These are phyloP conservation scores for Tolypocladium sp. DNA, from an alignment of 2,329 filamentous ascomycete genomes.

Conservation along the genomic window DNA sequence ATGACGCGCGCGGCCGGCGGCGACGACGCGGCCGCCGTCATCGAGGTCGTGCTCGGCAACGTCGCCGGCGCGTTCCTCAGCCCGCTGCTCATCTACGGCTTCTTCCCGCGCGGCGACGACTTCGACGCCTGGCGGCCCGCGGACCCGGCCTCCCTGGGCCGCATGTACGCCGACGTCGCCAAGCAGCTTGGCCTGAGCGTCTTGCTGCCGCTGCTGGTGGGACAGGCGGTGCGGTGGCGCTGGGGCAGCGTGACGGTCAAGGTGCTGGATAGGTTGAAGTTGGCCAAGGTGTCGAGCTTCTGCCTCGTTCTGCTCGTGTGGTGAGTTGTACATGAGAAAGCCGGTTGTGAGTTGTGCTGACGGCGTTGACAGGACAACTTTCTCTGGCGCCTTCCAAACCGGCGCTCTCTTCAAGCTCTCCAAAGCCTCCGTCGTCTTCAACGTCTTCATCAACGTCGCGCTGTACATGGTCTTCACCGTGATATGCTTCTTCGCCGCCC, in stretches of 20 bases:
- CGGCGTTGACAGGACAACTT: slow-evolving; percentile 48
- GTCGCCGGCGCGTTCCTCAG: slow-evolving; percentile 59
- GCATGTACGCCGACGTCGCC: slow-evolving; percentile 58
- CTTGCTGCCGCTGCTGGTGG: slow-evolving; percentile 52
- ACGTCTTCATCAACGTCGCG: slow-evolving; percentile 58
- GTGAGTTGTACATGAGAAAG: slow-evolving; percentile 17
- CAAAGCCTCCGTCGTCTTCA: slow-evolving; percentile 53
- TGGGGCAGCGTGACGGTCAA: slow-evolving; percentile 42
- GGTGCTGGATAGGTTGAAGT: slow-evolving; percentile 42
- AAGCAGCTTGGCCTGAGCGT: slow-evolving; percentile 61
- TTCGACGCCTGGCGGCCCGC: slow-evolving; percentile 49
- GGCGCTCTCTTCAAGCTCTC: slow-evolving; percentile 50
- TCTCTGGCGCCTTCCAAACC: slow-evolving; percentile 56
- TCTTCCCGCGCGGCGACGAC: slow-evolving; percentile 41
- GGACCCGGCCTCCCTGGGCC: slow-evolving; percentile 40
- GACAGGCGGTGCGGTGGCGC: slow-evolving; percentile 47
- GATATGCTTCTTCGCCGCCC: slow-evolving; percentile 46
- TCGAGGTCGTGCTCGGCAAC: slow-evolving; percentile 64
- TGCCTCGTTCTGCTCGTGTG: slow-evolving; percentile 40
- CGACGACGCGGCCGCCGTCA: slow-evolving; percentile 55
- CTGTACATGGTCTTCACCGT: slow-evolving; percentile 54
- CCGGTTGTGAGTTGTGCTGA: not conserved
- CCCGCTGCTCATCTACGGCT: slow-evolving; percentile 53
- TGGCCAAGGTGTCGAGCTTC: slow-evolving; percentile 38
- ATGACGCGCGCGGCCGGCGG: slow-evolving; percentile 63